Percentiles rank a stretch among this genome's conserved stretches.
phyloP scores from a whole-genome alignment of 1,139 yeast genomes.

The Lodderomyces metapsilosis region DNA sequence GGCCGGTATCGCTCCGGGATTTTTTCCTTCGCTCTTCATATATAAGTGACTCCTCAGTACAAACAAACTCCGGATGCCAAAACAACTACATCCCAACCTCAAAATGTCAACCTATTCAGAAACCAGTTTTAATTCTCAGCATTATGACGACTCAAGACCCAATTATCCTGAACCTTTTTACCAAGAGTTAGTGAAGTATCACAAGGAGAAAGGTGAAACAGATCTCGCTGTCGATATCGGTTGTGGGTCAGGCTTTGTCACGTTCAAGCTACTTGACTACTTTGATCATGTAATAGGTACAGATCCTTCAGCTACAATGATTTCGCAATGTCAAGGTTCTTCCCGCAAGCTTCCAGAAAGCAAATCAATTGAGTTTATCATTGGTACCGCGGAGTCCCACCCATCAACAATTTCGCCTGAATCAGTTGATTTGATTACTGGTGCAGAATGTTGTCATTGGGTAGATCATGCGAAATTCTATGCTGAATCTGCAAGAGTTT shows the following conservation, averaged over 20 bases:
- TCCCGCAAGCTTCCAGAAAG: neutral
- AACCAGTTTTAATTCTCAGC: conserved; percentile 31
- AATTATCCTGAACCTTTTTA: conserved; percentile 36
- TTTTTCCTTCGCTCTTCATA: neutral
- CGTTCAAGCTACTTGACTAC: conserved; percentile 49
- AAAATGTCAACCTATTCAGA: conserved; percentile 41
- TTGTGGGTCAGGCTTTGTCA: conserved; percentile 82
- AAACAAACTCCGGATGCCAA: neutral
- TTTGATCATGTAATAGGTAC: conserved; percentile 58
- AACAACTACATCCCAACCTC: too few species aligned
- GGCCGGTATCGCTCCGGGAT: neutral
- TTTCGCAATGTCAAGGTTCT: conserved; percentile 40
- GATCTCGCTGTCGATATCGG: conserved; percentile 65
- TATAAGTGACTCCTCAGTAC: neutral
- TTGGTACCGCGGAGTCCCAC: conserved; percentile 31
- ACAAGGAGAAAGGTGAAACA: conserved; percentile 17
- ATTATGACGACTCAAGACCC: conserved; percentile 42
- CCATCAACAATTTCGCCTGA: conserved; percentile 22
- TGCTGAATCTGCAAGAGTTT: conserved; percentile 44
- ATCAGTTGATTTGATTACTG: conserved; percentile 60
- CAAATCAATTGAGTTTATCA: conserved; percentile 22
- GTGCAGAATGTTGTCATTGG: conserved; percentile 85
- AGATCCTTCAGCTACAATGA: conserved; percentile 68
- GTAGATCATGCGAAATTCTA: conserved; percentile 57
- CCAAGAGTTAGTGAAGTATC: conserved; percentile 29